Evolutionary conservation across 257 asterid species (phyloP), one percentile per base, ranked within the genome.

Genomic region (Nyctanthes arbortristis): DNA sequence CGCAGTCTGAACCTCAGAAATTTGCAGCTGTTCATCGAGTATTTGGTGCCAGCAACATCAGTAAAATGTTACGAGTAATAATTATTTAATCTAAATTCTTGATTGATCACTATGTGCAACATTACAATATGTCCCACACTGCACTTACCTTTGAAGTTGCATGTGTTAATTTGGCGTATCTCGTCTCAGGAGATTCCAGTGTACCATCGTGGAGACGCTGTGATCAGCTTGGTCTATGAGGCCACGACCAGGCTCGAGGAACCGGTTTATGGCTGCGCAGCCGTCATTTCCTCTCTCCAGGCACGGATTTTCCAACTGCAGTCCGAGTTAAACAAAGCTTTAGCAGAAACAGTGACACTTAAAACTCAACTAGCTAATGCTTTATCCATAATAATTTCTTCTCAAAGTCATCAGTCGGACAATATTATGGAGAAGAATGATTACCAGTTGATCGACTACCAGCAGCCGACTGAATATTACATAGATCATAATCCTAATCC

Each of bases 31-130:
- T 77, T 39, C 87, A 84, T 66, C 63, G 78, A 18, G 18, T 84
- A 40, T 81, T 79, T 55, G 89, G 89, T 20, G 89, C 89, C 62
- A 84, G 89, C 58, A 81, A 84, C 68, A 68, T 84, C 70, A 71
- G 68, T 58, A 81, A 79, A 71, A 78, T 76, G 60, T 71, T 84
- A 55, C 86, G 74, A 71, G 83, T 79, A 81, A 66, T 28, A 52
- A 14, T 1, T 61, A 4, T 16, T 3, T 9, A 25, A 1, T 59
- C n/a, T 45, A 14, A 8, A 24, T 71, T 12, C 9, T 27, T 5
- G 18, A n/a, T n/a, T n/a, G n/a, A 5, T 33, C 24, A 20, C 20
- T n/a, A 14, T 36, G 12, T 14, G 18, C 30, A 32, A 12, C 34
- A 61, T 30, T 4, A n/a, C 27, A 33, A n/a, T 22, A 9, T 47